A percentile compares a stretch with the other conserved stretches of the same genome.
phyloP scores from a whole-genome alignment of 371 early-diverging fungal genomes.

The Smittium mucronatum region DNA sequence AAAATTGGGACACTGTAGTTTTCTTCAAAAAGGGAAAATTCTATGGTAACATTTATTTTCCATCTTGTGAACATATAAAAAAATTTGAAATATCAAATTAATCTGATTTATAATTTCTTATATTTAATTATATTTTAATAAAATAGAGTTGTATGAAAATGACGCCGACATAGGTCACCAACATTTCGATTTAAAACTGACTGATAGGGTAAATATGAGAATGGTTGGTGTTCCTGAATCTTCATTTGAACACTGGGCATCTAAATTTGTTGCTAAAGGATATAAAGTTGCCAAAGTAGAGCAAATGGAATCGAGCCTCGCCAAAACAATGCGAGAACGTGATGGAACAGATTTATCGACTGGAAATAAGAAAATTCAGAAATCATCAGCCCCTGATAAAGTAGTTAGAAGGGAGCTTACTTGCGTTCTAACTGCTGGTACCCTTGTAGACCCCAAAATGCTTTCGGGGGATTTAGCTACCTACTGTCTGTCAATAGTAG shows the following conservation, averaged over 20 bases:
- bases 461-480: constrained; percentile 77
- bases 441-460: constrained; percentile 80
- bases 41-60: constrained; percentile 33
- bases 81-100: constrained; percentile 29
- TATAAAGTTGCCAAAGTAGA: constrained; percentile 97
- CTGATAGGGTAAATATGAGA: constrained; percentile 96
- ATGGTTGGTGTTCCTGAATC: constrained; percentile 99
- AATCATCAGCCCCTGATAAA: constrained; percentile 38
- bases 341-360: constrained; percentile 20
- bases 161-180: constrained; percentile 98
- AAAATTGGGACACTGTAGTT: constrained; percentile 94
- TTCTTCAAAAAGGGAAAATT: constrained; percentile 99
- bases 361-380: constrained; percentile 14
- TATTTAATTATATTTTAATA: constrained; percentile 15
- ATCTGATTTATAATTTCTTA: neutral
- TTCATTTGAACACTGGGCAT: constrained; percentile 91
- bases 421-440: constrained; percentile 87
- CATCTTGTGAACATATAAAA: neutral
- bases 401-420: constrained; percentile 94
- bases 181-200: constrained; percentile 92
- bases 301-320: constrained; percentile 94
- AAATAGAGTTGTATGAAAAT: constrained; percentile 88
- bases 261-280: constrained; percentile 93
- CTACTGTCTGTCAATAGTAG: constrained; percentile 87
- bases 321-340: constrained; percentile 88